Evolutionary conservation across 805 yeast species (phyloP), one percentile per base, ranked within the genome.

Genomic region (Starmerella scarabaei): DNA sequence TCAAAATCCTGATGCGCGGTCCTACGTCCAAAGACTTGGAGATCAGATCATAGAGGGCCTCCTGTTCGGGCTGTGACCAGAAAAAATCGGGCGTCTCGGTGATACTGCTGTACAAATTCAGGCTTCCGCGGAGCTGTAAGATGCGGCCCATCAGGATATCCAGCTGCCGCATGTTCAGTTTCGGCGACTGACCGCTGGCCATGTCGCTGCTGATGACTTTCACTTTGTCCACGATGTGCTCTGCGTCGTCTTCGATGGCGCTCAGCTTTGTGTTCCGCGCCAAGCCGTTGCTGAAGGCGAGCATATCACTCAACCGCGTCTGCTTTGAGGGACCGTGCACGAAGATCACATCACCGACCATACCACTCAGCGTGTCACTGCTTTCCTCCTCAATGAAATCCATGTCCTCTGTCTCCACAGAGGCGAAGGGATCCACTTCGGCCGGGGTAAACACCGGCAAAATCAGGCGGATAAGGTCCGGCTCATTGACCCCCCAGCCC

Each of bases 71-170:
- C 54, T 85, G 94, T 34, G 83, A 72, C 96, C 96, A 86, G 59
- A 85, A 86, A 32, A 84, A 61, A 57, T 86, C 96, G 0, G 96
- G 96, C 0, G 93, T 83, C 51, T 85, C 95, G 23, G 83, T 82
- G 43, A 86, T 67, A 53, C 85, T 94, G 8, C 88, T 80, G 58
- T 86, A 84, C 24, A 86, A 62, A 51, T 86, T 86, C 49, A 86
- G 66, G 49, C 79, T 79, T 1, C 94, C 94, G 44, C 96, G 64
- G 12, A 86, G 63, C 32, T 82, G 62, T 48, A 86, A 72, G 18
- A 86, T 63, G 40, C 76, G 66, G 0, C 95, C 95, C 0, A 91
- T 82, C 4, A 77, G 65, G 49, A 66, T 66, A 36, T 84, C 59
- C 3, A 80, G 75, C 29, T 81, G 84, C 15, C 53, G 38, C 21